Evolutionary conservation across 2,329 filamentous ascomycete species (phyloP).

Genomic region (Fusarium domesticum): DNA sequence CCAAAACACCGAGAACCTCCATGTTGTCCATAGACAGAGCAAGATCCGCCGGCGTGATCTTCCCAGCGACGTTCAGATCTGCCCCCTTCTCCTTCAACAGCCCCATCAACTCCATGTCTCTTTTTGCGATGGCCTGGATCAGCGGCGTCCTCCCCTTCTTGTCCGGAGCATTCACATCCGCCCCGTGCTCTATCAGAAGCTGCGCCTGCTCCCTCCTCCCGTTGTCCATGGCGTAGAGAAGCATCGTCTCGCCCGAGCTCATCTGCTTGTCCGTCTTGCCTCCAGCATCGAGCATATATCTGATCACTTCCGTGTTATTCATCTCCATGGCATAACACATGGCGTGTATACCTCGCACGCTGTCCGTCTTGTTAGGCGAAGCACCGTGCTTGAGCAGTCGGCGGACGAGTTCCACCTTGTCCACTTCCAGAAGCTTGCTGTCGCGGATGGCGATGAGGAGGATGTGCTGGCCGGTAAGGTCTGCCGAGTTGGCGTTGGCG

Average conservation of each 20-base stretch:
- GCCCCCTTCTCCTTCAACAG: slow-evolving; percentile 31
- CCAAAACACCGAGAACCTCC: slow-evolving; percentile 28
- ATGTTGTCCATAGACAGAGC: slow-evolving; percentile 24
- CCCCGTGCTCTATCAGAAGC: slow-evolving; percentile 33
- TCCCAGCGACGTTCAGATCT: slow-evolving; percentile 16
- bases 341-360: slow-evolving; percentile 17
- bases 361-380: slow-evolving; percentile 28
- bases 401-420: slow-evolving; percentile 28
- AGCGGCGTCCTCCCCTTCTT: slow-evolving; percentile 33
- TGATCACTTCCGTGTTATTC: slow-evolving; percentile 23
- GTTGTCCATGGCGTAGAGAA: slow-evolving; percentile 32
- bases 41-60: slow-evolving; percentile 23
- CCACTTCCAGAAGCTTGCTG: slow-evolving; percentile 21
- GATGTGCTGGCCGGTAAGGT: slow-evolving; percentile 32
- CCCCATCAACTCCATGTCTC: slow-evolving; percentile 29
- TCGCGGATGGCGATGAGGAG: slow-evolving; percentile 33
- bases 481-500: slow-evolving; percentile 33
- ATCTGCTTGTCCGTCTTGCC: slow-evolving; percentile 28
- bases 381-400: slow-evolving; percentile 36
- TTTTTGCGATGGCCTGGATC: slow-evolving; percentile 31
- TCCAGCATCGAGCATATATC: slow-evolving; percentile 30
- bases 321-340: slow-evolving; percentile 29
- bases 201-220: slow-evolving; percentile 22
- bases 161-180: slow-evolving; percentile 32
- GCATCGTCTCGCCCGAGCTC: slow-evolving; percentile 30